Evolutionary conservation across 2,329 filamentous ascomycete genomes (phyloP).

Genomic region (Epichloe sp.): DNA sequence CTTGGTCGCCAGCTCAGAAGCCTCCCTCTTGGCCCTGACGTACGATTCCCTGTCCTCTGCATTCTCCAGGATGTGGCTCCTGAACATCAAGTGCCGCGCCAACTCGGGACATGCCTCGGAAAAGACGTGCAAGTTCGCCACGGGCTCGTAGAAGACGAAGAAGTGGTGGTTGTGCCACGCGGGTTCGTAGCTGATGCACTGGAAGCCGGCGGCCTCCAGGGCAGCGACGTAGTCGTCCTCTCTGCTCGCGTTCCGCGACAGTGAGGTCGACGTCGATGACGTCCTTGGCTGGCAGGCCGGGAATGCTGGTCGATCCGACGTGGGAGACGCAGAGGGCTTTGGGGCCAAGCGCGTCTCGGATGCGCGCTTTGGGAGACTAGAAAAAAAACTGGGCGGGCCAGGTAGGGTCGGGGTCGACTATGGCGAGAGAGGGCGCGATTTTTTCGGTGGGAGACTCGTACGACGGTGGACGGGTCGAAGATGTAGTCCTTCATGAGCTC

Average conservation of each 20-base stretch:
- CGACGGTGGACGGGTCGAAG: slow-evolving; percentile 4
- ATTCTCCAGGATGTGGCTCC: slow-evolving; percentile 26
- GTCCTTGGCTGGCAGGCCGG: slow-evolving; percentile 34
- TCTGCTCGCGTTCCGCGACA: slow-evolving; percentile 25
- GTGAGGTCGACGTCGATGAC: slow-evolving; percentile 40
- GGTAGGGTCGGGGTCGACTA: too few relatives aligned
- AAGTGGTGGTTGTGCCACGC: slow-evolving; percentile 11
- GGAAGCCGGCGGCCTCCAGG: too few relatives aligned
- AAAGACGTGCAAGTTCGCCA: slow-evolving; percentile 35
- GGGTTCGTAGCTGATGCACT: too few relatives aligned
- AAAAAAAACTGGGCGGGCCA: too few relatives aligned
- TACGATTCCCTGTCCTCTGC: slow-evolving; percentile 27
- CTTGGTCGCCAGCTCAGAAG: slow-evolving; percentile 3
- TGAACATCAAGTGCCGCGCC: slow-evolving; percentile 27
- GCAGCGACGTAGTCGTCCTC: slow-evolving; percentile 15
- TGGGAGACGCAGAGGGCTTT: slow-evolving; percentile 23
- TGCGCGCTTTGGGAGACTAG: too few relatives aligned
- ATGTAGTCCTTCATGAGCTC: too few relatives aligned
- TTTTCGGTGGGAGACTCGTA: slow-evolving; percentile 17
- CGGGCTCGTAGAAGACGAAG: slow-evolving; percentile 23
- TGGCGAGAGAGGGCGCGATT: slow-evolving; percentile 10
- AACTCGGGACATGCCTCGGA: slow-evolving; percentile 28
- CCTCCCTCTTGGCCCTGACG: slow-evolving; percentile 10
- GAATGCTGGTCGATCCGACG: slow-evolving; percentile 37
- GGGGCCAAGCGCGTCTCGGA: too few relatives aligned